phyloP scores from a whole-genome alignment of 2,329 filamentous ascomycete species.

The Neoscytalidium dimidiatum region DNA sequence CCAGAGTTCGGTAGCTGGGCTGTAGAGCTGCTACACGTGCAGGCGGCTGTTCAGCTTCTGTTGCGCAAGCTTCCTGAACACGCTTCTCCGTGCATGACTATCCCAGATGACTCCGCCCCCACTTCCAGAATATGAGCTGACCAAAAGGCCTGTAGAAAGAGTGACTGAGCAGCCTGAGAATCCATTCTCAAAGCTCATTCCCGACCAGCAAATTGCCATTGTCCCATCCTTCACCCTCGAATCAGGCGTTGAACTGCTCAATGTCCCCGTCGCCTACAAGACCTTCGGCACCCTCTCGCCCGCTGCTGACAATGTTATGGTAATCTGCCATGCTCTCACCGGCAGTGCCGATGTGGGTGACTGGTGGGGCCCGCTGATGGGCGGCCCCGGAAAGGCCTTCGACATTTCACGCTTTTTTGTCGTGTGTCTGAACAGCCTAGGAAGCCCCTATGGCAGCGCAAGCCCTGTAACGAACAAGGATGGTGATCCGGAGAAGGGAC shows the following conservation, averaged over 20 bases:
- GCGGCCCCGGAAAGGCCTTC: constrained; percentile 75
- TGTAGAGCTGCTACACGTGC: no score
- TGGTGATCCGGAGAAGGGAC: constrained; percentile 70
- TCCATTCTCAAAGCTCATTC: constrained; percentile 82
- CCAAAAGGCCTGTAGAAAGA: not conserved
- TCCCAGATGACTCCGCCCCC: not conserved
- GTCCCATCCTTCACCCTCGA: constrained; percentile 91
- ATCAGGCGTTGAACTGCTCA: constrained; percentile 79
- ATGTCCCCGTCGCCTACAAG: constrained; percentile 70
- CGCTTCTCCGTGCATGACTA: not conserved
- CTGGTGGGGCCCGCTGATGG: constrained; percentile 85
- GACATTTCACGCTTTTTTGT: constrained; percentile 83
- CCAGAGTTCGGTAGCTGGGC: no score
- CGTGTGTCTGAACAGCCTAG: constrained; percentile 82
- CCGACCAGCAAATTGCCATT: constrained; percentile 82
- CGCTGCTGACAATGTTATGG: constrained; percentile 61
- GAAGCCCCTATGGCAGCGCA: constrained; percentile 84
- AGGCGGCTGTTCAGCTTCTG: not conserved
- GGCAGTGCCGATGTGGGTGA: constrained; percentile 82
- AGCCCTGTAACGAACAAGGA: constrained; percentile 88
- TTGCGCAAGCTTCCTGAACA: not conserved
- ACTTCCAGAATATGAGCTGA: not conserved
- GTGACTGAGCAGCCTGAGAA: constrained; percentile 73
- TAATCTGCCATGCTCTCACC: constrained; percentile 81
- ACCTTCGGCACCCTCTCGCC: constrained; percentile 61